A percentile compares a stretch with the other conserved stretches of the same genome.
Conservation (phyloP, 257 asterid species). For the Rubia yunnanensis region DNA sequence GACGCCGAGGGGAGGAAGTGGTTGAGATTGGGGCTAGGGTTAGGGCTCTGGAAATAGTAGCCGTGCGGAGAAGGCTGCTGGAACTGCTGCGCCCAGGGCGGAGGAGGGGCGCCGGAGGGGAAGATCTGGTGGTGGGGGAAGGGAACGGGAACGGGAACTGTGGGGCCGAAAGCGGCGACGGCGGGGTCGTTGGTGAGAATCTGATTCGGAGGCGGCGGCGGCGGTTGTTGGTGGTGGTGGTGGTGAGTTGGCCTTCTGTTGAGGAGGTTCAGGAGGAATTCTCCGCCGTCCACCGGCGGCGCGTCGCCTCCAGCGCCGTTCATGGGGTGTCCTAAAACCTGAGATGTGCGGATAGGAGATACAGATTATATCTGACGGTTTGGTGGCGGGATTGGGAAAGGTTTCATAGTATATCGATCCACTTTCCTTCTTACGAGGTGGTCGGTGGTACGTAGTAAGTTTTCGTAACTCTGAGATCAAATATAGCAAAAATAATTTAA, state of each 20-base stretch:
- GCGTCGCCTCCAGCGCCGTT: conserved; percentile 52
- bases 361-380: not conserved
- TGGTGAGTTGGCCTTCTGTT: conserved; percentile 28
- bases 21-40: conserved; percentile 23
- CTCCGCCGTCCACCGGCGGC: conserved; percentile 56
- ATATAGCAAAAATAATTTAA: no score
- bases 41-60: conserved; percentile 63
- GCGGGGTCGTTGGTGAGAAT: conserved; percentile 64
- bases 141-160: conserved; percentile 24
- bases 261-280: conserved; percentile 72
- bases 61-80: conserved; percentile 36
- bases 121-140: conserved; percentile 7
- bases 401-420: not conserved
- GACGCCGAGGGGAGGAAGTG: conserved; percentile 21
- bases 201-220: conserved; percentile 24
- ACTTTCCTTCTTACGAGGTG: not conserved
- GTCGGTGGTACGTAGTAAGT: no score
- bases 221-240: conserved; percentile 2
- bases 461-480: no score
- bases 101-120: conserved; percentile 20
- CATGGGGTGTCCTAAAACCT: conserved; percentile 19
- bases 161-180: conserved; percentile 69
- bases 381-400: not conserved
- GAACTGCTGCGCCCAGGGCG: conserved; percentile 19
- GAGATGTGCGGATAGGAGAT: not conserved